phyloP scores from a whole-genome alignment of 257 asterid species.

The Penstemon eatonii region DNA sequence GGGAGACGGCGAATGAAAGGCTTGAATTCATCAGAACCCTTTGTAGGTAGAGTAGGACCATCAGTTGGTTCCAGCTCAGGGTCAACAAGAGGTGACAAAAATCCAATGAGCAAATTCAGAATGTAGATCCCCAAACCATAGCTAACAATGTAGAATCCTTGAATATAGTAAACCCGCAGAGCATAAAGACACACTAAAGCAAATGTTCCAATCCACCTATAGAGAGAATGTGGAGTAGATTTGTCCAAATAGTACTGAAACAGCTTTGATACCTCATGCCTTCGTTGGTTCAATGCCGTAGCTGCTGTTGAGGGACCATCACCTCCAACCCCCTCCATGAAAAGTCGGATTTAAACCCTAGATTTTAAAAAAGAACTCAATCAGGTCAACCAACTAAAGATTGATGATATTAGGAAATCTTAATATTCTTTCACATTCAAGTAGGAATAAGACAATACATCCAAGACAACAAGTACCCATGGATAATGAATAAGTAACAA shows the following conservation, averaged over 20 bases:
- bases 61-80: conserved; percentile 54
- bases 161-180: conserved; percentile 52
- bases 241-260: conserved; percentile 77
- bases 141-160: conserved; percentile 64
- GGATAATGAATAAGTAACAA: not conserved
- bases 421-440: too few relatives aligned
- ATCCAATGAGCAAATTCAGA: conserved; percentile 66
- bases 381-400: conserved; percentile 7
- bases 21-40: conserved; percentile 69
- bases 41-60: conserved; percentile 61
- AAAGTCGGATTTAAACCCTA: conserved; percentile 29
- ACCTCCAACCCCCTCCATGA: conserved; percentile 58
- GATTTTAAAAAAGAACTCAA: conserved; percentile 21
- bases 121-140: conserved; percentile 69
- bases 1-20: conserved; percentile 78
- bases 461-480: not conserved
- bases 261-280: conserved; percentile 68
- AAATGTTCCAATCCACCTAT: conserved; percentile 63
- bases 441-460: too few relatives aligned
- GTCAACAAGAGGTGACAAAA: conserved; percentile 72
- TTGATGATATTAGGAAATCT: not conserved
- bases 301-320: conserved; percentile 62
- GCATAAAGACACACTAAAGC: conserved; percentile 43
- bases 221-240: conserved; percentile 53
- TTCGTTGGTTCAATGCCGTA: conserved; percentile 66